Percentiles rank a stretch among this genome's conserved stretches.
Conservation (phyloP, 2,329 filamentous ascomycete species). For the Exophiala mesophila region DNA sequence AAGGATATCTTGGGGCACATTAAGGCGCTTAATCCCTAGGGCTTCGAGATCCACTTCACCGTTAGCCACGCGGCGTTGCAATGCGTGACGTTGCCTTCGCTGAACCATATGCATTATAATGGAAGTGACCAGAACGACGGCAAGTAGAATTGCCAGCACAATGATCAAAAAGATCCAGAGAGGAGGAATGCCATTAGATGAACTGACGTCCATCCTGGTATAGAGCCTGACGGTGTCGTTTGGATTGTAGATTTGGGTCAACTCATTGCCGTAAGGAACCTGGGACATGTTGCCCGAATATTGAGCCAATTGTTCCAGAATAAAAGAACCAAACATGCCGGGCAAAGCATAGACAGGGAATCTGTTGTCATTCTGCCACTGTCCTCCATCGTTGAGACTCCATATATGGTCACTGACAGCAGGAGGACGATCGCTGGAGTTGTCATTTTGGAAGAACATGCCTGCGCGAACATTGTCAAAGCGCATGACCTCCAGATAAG, state of each 20-base stretch:
- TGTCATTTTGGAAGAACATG: constrained; percentile 51
- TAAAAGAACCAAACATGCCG: constrained; percentile 57
- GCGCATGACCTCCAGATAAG: constrained; percentile 61
- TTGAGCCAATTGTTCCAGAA: constrained; percentile 66
- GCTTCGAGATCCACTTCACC: constrained; percentile 84
- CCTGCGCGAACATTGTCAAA: constrained; percentile 59
- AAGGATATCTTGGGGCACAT: constrained; percentile 67
- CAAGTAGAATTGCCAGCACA: constrained; percentile 66
- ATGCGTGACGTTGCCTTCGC: constrained; percentile 59
- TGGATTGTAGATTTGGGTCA: constrained; percentile 36
- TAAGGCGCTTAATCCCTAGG: constrained; percentile 76
- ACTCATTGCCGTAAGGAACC: constrained; percentile 24
- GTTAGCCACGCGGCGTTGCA: constrained; percentile 65
- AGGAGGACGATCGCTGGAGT: constrained; percentile 57
- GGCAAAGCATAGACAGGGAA: constrained; percentile 83
- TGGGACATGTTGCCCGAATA: constrained; percentile 71
- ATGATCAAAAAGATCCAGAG: constrained; percentile 74
- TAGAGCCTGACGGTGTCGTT: constrained; percentile 49
- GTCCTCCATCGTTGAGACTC: constrained; percentile 62
- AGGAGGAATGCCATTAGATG: constrained; percentile 59
- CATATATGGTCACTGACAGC: constrained; percentile 60
- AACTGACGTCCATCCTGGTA: constrained; percentile 26
- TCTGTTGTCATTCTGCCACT: constrained; percentile 66
- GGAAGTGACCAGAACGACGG: constrained; percentile 63
- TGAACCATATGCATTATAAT: constrained; percentile 73